phyloP scores from a whole-genome alignment of 1,284 basidiomycete genomes.

The Cystobasidium slooffiae region DNA sequence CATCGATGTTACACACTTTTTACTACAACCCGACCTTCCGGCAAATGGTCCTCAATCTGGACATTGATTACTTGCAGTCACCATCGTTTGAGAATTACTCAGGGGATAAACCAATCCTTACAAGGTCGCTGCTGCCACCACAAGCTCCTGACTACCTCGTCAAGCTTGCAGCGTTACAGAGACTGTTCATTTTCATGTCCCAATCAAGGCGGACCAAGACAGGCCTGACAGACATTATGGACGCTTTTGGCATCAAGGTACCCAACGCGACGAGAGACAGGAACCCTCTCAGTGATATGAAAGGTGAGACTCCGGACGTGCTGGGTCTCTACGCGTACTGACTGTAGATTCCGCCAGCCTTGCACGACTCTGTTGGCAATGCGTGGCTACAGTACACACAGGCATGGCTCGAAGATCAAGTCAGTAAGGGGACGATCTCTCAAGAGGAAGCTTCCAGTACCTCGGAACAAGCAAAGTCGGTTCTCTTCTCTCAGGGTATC shows the following conservation, averaged over 20 bases:
- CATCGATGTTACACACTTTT: constrained; percentile 27
- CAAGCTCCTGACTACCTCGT: constrained; percentile 3
- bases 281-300: constrained; percentile 28
- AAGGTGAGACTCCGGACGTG: constrained; percentile 5
- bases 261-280: background rate
- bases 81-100: constrained; percentile 16
- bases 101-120: constrained; percentile 4
- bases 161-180: constrained; percentile 31
- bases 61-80: background rate
- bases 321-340: background rate
- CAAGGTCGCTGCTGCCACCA: constrained; percentile 15
- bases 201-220: constrained; percentile 14
- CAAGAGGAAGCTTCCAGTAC: background rate
- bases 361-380: constrained; percentile 15
- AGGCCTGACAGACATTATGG: constrained; percentile 22
- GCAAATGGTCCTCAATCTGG: constrained; percentile 9
- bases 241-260: constrained; percentile 19
- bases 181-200: constrained; percentile 29
- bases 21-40: constrained; percentile 34
- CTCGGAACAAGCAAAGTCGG: background rate
- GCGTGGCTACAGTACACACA: constrained; percentile 15
- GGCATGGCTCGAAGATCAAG: background rate
- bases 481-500: constrained; percentile 9
- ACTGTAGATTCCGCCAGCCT: background rate
- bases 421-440: background rate